Percentiles rank a stretch among this genome's conserved stretches.
Evolutionary conservation across 129 eudicot species (phyloP).

Genomic region (Helianthus tuberosus): DNA sequence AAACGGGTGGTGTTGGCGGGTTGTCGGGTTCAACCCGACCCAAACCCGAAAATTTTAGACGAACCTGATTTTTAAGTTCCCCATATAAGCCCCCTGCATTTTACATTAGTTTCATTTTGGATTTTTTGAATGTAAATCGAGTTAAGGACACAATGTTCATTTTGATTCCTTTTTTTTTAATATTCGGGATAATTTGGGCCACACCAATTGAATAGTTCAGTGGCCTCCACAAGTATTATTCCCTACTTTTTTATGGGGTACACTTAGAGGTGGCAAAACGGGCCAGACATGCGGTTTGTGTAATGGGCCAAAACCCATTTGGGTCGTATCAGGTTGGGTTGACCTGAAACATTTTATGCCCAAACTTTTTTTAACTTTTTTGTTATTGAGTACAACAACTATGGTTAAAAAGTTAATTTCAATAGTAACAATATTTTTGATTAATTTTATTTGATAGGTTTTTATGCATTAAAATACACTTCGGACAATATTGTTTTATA

Average conservation of each 20-base stretch:
- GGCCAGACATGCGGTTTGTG: too few species aligned
- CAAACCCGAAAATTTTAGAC: too few species aligned
- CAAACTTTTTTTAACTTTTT: too few species aligned
- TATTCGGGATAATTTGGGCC: too few species aligned
- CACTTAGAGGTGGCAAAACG: too few species aligned
- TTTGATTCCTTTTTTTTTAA: too few species aligned
- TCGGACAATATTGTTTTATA: neutral
- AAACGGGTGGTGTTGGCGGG: too few species aligned
- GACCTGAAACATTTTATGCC: neutral
- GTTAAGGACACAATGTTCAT: neutral
- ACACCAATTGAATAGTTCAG: neutral
- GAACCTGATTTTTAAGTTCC: neutral
- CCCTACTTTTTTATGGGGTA: neutral
- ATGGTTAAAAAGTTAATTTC: too few species aligned
- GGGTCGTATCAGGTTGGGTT: too few species aligned
- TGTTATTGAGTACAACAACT: too few species aligned
- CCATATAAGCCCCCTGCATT: neutral
- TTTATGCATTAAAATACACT: neutral
- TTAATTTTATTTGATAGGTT: neutral
- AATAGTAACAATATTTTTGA: neutral
- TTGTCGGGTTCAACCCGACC: too few species aligned
- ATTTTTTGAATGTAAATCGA: neutral
- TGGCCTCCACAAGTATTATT: constrained; percentile 4
- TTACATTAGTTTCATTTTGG: neutral
- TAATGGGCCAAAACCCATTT: too few species aligned